A percentile compares a stretch with the other conserved stretches of the same genome.
Conservation (phyloP, 2,329 filamentous ascomycete species). For the Monosporascus sp. region DNA sequence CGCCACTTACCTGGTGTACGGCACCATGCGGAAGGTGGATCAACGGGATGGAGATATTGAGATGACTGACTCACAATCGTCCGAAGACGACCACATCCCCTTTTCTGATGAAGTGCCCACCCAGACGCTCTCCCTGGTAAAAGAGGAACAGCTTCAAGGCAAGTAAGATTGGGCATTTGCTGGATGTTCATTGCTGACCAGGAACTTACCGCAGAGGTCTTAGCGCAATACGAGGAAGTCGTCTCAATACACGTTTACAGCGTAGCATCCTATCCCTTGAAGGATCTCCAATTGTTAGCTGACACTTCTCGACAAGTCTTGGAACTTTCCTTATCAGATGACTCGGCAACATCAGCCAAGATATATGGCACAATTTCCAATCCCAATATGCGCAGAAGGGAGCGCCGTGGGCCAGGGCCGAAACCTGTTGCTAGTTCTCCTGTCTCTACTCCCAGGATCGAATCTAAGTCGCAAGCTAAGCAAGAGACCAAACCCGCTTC, state of each 20-base stretch:
- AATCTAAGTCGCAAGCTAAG: slow-evolving; percentile 20
- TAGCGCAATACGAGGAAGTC: slow-evolving; percentile 66
- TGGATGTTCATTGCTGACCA: slow-evolving; percentile 8
- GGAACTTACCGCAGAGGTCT: slow-evolving; percentile 45
- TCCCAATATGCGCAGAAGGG: slow-evolving; percentile 52
- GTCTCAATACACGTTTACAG: slow-evolving; percentile 84
- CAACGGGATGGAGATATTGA: slow-evolving; percentile 59
- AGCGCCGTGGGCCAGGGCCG: slow-evolving; percentile 31
- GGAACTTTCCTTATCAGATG: slow-evolving; percentile 49
- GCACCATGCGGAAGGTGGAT: slow-evolving; percentile 47
- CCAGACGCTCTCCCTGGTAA: slow-evolving; percentile 59
- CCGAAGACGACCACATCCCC: slow-evolving; percentile 30
- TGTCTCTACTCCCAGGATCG: slow-evolving; percentile 17
- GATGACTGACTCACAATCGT: slow-evolving; percentile 60
- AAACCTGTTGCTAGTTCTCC: slow-evolving; percentile 21
- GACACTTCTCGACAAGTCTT: slow-evolving; percentile 62
- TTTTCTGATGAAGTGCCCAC: slow-evolving; percentile 46
- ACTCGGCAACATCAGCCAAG: slow-evolving; percentile 52
- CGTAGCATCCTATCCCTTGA: slow-evolving; percentile 63
- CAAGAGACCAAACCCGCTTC: slow-evolving; percentile 29
- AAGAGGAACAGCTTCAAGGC: slow-evolving; percentile 70
- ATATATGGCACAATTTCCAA: slow-evolving; percentile 74
- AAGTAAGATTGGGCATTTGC: slow-evolving; percentile 10
- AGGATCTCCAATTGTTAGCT: slow-evolving; percentile 65
- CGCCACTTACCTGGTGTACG: slow-evolving; percentile 87